A percentile compares a stretch with the other conserved stretches of the same genome.
Evolutionary conservation across 139 green algal species (phyloP).

Genomic region (Microglena sp.): DNA sequence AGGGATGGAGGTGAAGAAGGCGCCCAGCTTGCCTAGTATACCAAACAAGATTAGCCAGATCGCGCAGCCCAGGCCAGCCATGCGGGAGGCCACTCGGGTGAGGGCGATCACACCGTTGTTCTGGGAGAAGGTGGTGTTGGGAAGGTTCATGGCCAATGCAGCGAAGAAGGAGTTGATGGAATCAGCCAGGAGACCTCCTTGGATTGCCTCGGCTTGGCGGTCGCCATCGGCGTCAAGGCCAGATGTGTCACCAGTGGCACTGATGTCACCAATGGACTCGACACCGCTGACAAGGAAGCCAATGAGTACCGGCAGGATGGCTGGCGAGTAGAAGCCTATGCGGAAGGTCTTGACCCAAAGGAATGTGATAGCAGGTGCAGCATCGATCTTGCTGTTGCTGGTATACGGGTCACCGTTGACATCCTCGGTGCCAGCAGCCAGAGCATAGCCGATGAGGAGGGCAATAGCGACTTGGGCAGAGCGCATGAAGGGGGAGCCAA

Average conservation of each 20-base stretch:
- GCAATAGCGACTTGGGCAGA: constrained; percentile 34
- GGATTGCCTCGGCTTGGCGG: constrained; percentile 25
- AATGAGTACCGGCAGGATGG: constrained; percentile 43
- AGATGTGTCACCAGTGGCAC: constrained; percentile 52
- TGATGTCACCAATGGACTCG: constrained; percentile 58
- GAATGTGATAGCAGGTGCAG: constrained; percentile 57
- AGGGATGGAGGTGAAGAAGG: constrained; percentile 66
- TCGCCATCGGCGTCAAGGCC: constrained; percentile 23
- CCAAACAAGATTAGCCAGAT: constrained; percentile 37
- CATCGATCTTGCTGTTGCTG: constrained; percentile 27
- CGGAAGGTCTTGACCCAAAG: constrained; percentile 65
- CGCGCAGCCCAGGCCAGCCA: constrained; percentile 29
- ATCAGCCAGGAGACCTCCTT: constrained; percentile 50
- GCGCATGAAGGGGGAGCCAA: constrained; percentile 55
- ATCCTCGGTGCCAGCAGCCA: constrained; percentile 3
- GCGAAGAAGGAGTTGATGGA: constrained; percentile 27
- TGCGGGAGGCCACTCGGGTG: constrained; percentile 34
- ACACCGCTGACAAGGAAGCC: constrained; percentile 25
- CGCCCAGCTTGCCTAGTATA: constrained; percentile 48
- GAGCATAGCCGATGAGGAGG: constrained; percentile 21
- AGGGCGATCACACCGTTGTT: constrained; percentile 70
- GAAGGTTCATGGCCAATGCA: constrained; percentile 36
- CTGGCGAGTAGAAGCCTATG: constrained; percentile 40
- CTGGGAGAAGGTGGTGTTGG: constrained; percentile 48
- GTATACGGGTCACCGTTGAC: constrained; percentile 41